Conservation (phyloP, 805 yeast species). For the Kregervanrija delftensis region DNA sequence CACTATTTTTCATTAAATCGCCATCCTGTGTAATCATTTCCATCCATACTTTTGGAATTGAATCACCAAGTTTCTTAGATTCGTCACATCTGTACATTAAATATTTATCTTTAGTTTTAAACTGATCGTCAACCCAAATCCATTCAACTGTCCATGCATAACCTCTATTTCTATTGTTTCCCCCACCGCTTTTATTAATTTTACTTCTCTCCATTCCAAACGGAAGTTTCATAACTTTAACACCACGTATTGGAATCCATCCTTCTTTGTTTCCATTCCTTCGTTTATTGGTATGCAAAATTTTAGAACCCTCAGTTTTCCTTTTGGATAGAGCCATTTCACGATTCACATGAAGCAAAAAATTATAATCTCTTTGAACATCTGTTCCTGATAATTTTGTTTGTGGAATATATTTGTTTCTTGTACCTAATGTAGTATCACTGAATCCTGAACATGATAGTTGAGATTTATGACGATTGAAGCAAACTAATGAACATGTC, state of each 20-base stretch:
- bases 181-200: conserved; percentile 46
- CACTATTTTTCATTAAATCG: neutral
- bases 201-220: conserved; percentile 65
- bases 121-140: conserved; percentile 33
- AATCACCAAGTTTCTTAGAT: conserved; percentile 25
- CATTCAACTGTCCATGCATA: conserved; percentile 82
- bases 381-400: conserved; percentile 38
- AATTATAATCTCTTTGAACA: conserved; percentile 80
- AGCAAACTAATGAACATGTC: conserved; percentile 71
- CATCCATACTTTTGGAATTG: conserved; percentile 31
- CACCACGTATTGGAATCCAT: conserved; percentile 42
- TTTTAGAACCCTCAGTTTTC: conserved; percentile 1
- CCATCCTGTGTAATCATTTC: neutral
- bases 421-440: conserved; percentile 34
- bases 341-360: conserved; percentile 55
- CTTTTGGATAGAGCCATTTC: conserved; percentile 47
- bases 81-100: conserved; percentile 39
- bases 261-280: conserved; percentile 46
- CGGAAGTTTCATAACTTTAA: conserved; percentile 55
- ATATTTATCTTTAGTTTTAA: conserved; percentile 11
- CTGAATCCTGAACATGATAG: conserved; percentile 60
- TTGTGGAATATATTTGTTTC: conserved; percentile 46
- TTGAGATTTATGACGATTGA: conserved; percentile 57
- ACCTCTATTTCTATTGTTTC: conserved; percentile 53
- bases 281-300: conserved; percentile 39